A percentile compares a stretch with the other conserved stretches of the same genome.
Evolutionary conservation across 306 rosid species (phyloP).

Genomic region (Delonix regia): DNA sequence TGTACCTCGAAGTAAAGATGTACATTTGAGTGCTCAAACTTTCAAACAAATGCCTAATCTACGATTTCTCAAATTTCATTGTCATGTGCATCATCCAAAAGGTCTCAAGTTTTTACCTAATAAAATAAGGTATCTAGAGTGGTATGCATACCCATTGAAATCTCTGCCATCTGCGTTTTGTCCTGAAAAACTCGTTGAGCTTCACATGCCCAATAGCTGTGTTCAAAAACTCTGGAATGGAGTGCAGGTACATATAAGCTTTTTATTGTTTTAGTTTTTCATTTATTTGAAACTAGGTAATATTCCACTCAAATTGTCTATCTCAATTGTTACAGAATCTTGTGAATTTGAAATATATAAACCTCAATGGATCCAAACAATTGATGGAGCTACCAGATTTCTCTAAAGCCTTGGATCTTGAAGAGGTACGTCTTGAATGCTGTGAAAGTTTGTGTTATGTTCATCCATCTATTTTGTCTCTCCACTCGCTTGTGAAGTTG

Average conservation of each 20-base stretch:
- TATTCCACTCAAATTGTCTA: background rate
- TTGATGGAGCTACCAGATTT: slow-evolving; percentile 39
- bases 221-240: slow-evolving; percentile 7
- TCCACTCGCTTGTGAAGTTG: background rate
- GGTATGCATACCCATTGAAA: background rate
- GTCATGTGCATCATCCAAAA: background rate
- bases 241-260: background rate
- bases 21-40: background rate
- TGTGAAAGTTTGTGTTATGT: slow-evolving; percentile 18
- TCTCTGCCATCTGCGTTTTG: background rate
- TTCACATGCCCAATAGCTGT: background rate
- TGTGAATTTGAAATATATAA: background rate
- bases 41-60: background rate
- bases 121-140: background rate
- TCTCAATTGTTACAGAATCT: slow-evolving; percentile 18
- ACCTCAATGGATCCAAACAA: slow-evolving; percentile 6
- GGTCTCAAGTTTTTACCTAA: background rate
- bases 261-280: background rate
- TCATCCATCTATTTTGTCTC: slow-evolving; percentile 26
- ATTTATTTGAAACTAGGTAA: background rate
- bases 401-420: slow-evolving; percentile 12
- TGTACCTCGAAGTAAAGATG: background rate
- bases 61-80: background rate
- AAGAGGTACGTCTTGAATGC: background rate
- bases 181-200: background rate